Evolutionary conservation across 1,284 basidiomycete species (phyloP).

Genomic region (Sanguinoderma infundibulare): DNA sequence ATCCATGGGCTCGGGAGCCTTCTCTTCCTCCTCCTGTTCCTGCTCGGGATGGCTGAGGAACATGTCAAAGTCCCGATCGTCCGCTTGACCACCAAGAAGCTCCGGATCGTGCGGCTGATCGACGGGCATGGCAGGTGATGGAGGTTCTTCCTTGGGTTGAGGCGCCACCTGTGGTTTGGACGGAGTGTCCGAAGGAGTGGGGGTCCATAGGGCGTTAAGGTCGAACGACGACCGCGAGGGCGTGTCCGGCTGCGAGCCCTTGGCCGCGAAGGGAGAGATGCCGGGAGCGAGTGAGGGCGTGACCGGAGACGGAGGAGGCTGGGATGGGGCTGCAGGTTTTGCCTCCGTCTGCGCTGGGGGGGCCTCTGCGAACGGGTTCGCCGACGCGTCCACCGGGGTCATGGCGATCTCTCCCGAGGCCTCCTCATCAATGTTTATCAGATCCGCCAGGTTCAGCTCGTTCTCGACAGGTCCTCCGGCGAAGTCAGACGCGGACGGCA

Average conservation of each 20-base stretch:
- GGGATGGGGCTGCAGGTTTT: slow-evolving; percentile 19
- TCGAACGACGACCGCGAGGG: slow-evolving; percentile 61
- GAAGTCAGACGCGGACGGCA: slow-evolving; percentile 48
- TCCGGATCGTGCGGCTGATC: slow-evolving; percentile 45
- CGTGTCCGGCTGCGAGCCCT: slow-evolving; percentile 44
- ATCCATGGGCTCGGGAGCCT: slow-evolving; percentile 38
- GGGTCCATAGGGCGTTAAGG: slow-evolving; percentile 69
- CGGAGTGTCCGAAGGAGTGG: neutral
- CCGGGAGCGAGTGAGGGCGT: slow-evolving; percentile 32
- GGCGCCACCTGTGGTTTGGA: slow-evolving; percentile 12
- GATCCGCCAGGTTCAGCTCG: slow-evolving; percentile 73
- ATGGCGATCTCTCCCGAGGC: slow-evolving; percentile 32
- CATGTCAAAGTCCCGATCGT: slow-evolving; percentile 84
- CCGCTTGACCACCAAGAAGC: slow-evolving; percentile 47
- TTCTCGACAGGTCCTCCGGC: slow-evolving; percentile 45
- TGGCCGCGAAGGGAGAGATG: slow-evolving; percentile 57
- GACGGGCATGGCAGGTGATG: slow-evolving; percentile 26
- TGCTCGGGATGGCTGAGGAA: slow-evolving; percentile 69
- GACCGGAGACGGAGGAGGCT: slow-evolving; percentile 22
- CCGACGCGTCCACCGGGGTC: slow-evolving; percentile 21
- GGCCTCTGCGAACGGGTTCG: slow-evolving; percentile 23
- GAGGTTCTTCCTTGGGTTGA: slow-evolving; percentile 28
- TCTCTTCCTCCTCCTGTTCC: slow-evolving; percentile 51
- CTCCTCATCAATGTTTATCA: slow-evolving; percentile 82
- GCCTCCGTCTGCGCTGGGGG: slow-evolving; percentile 11